Conservation (phyloP, 208 protist genomes). For the Acanthamoeba culbertsoni region DNA sequence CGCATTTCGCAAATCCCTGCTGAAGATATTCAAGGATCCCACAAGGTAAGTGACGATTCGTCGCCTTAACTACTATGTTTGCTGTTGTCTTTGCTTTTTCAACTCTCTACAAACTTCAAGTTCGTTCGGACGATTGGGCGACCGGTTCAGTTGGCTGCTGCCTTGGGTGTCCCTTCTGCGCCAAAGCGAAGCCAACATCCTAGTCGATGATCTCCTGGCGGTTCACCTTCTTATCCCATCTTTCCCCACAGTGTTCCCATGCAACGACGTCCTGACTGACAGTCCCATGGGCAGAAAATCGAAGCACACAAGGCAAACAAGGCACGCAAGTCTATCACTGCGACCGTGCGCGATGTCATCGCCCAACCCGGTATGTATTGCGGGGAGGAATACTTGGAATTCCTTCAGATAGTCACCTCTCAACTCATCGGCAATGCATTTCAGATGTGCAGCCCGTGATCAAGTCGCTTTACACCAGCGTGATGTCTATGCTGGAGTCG, state of each 20-base stretch:
- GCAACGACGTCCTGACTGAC: background rate
- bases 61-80: background rate
- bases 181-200: background rate
- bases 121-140: background rate
- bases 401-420: background rate
- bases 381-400: too few relatives aligned
- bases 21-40: conserved; percentile 7
- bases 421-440: background rate
- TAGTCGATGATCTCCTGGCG: background rate
- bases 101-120: background rate
- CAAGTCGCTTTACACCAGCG: background rate
- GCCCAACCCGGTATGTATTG: background rate
- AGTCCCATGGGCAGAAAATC: background rate
- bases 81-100: background rate
- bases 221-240: background rate
- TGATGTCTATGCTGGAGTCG: background rate
- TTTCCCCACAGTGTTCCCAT: background rate
- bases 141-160: background rate
- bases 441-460: conserved; percentile 37
- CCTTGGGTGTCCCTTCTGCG: background rate
- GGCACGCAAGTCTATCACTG: background rate
- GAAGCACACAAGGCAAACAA: background rate
- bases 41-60: background rate
- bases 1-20: background rate
- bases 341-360: background rate